Percentiles rank a stretch among this genome's conserved stretches.
Evolutionary conservation across 257 asterid species (phyloP).

Genomic region (Ballota nigra): DNA sequence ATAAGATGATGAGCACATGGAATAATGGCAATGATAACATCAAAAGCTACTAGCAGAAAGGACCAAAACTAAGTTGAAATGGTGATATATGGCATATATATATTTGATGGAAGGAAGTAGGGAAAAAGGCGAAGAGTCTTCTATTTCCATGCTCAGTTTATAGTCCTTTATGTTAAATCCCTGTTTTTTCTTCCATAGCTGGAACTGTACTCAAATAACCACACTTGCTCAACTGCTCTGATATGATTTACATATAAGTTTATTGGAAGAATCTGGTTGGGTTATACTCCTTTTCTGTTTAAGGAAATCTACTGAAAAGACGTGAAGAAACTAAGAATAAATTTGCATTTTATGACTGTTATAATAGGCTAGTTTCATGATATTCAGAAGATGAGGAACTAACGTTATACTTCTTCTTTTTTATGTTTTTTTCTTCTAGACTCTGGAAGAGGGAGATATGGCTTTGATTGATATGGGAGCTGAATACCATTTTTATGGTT

Average conservation of each 20-base stretch:
- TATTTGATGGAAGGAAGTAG: neutral
- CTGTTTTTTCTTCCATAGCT: neutral
- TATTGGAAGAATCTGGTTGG: neutral
- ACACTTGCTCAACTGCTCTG: neutral
- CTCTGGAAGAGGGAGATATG: slow-evolving; percentile 85
- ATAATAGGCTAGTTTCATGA: neutral
- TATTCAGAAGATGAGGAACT: neutral
- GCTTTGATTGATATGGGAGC: slow-evolving; percentile 99
- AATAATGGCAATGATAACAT: too few species aligned
- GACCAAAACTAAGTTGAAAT: neutral
- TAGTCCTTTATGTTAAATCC: neutral
- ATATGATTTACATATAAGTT: neutral
- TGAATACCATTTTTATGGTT: slow-evolving; percentile 91
- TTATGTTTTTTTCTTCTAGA: slow-evolving; percentile 38
- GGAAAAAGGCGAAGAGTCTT: neutral
- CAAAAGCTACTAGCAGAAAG: neutral
- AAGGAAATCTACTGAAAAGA: neutral
- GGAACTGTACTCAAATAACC: neutral
- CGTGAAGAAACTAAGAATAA: neutral
- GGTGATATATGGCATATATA: neutral
- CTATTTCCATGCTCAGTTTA: neutral
- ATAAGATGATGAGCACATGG: too few species aligned
- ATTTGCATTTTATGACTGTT: neutral
- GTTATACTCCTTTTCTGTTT: neutral
- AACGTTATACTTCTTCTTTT: neutral